Evolutionary conservation across 768 basidiomycete genomes (phyloP).

Genomic region (Boletus vermiculosoides): DNA sequence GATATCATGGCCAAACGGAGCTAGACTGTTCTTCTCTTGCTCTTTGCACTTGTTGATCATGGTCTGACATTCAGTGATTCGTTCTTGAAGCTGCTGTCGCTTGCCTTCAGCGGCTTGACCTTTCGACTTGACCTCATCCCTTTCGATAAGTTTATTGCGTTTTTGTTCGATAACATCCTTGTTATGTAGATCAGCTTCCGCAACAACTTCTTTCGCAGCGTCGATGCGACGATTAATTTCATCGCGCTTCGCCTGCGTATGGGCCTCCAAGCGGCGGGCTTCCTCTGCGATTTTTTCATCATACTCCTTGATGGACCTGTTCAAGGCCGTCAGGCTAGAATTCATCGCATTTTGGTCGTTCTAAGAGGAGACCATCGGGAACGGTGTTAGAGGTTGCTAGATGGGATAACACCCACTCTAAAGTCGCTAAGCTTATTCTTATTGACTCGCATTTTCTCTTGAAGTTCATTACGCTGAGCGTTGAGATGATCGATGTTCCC

Average conservation of each 20-base stretch:
- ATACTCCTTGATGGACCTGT: conserved; percentile 35
- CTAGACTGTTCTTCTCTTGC: conserved; percentile 55
- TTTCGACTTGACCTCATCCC: conserved; percentile 32
- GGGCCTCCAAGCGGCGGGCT: conserved; percentile 48
- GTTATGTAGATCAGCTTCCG: conserved; percentile 36
- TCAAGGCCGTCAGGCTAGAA: conserved; percentile 34
- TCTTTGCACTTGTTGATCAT: conserved; percentile 51
- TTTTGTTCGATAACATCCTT: conserved; percentile 36
- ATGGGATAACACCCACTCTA: conserved; percentile 37
- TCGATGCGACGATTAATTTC: conserved; percentile 53
- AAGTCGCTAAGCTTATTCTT: conserved; percentile 42
- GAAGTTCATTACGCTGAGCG: conserved; percentile 33
- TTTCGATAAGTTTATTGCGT: conserved; percentile 29
- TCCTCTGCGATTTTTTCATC: conserved; percentile 53
- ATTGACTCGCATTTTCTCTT: conserved; percentile 45
- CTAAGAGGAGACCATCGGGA: conserved; percentile 33
- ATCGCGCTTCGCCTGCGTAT: conserved; percentile 63
- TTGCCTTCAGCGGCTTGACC: conserved; percentile 40
- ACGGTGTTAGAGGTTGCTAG: background rate
- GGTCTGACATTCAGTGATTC: conserved; percentile 46
- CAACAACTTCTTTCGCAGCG: conserved; percentile 40
- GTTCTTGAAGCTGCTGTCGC: conserved; percentile 32
- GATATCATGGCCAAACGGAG: conserved; percentile 64
- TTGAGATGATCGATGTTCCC: conserved; percentile 50
- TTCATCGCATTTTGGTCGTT: conserved; percentile 52